A percentile compares a stretch with the other conserved stretches of the same genome.
These are phyloP conservation scores for Syncephalastrum monosporum DNA, from an alignment of 371 early-diverging fungal genomes.

Conservation along the genomic window DNA sequence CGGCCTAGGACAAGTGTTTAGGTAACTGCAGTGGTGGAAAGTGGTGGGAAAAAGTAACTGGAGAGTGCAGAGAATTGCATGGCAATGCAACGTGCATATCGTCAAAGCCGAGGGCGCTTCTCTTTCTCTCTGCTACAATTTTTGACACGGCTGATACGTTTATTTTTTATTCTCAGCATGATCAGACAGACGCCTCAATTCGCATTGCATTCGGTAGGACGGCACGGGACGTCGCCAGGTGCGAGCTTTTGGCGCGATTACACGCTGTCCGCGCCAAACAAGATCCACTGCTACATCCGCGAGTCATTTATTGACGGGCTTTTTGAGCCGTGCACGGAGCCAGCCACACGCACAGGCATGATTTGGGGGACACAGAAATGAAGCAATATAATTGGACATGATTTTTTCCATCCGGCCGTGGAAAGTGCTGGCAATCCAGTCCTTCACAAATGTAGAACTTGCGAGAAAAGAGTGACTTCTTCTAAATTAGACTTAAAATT, in stretches of 20 bases:
- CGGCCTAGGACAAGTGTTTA: conserved; percentile 49
- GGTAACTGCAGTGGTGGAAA: conserved; percentile 20
- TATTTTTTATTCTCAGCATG: conserved; percentile 1
- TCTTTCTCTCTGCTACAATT: neutral
- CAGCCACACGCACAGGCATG: neutral
- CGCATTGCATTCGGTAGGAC: conserved; percentile 37
- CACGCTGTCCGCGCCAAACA: conserved; percentile 29
- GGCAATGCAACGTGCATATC: neutral
- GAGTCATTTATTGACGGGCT: conserved; percentile 43
- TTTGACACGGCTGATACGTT: too few species aligned
- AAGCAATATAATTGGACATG: too few species aligned
- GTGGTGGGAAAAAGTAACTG: too few species aligned
- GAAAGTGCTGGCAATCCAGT: neutral
- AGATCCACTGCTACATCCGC: conserved; percentile 41
- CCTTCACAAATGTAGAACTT: conserved; percentile 15
- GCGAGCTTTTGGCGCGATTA: conserved; percentile 51
- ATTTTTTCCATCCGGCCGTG: too few species aligned
- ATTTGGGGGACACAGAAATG: conserved; percentile 2
- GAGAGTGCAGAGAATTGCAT: neutral
- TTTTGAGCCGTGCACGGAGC: conserved; percentile 25
- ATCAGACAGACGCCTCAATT: conserved; percentile 35
- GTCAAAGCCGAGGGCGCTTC: too few species aligned
- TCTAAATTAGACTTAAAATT: too few species aligned
- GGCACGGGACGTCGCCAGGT: conserved; percentile 37
- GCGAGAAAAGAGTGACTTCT: conserved; percentile 26